Evolutionary conservation across 805 yeast genomes (phyloP).

Genomic region (Komagataella populi): DNA sequence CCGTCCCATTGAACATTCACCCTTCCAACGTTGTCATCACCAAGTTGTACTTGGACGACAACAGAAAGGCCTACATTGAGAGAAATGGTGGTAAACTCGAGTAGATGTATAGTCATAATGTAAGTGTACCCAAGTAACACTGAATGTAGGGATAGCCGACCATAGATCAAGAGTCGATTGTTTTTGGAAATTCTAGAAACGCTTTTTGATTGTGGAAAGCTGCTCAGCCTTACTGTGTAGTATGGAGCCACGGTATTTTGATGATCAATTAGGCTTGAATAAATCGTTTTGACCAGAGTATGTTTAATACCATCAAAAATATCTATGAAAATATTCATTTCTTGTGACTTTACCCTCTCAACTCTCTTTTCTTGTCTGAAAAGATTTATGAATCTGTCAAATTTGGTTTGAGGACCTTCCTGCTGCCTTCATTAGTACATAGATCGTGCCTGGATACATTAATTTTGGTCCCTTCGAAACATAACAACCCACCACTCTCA

Average conservation of each 20-base stretch:
- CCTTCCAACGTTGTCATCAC: conserved; percentile 99
- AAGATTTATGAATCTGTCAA: too few species aligned
- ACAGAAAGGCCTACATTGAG: conserved; percentile 93
- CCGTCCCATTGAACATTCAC: conserved; percentile 93
- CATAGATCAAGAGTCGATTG: background rate
- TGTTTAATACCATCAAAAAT: too few species aligned
- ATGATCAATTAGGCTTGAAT: too few species aligned
- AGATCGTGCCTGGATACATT: too few species aligned
- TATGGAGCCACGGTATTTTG: too few species aligned
- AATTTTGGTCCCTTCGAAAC: background rate
- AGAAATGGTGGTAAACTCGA: conserved; percentile 98
- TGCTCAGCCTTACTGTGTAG: background rate
- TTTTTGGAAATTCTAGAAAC: background rate
- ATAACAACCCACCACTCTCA: background rate
- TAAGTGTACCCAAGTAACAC: background rate
- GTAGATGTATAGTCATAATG: conserved; percentile 27
- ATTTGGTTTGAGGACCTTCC: too few species aligned
- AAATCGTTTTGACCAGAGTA: too few species aligned
- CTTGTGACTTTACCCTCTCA: too few species aligned
- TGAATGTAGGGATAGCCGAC: background rate
- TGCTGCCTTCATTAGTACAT: too few species aligned
- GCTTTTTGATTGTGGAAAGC: background rate
- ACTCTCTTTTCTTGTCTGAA: too few species aligned
- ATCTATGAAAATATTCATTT: too few species aligned
- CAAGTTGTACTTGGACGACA: conserved; percentile 95